phyloP scores from a whole-genome alignment of 2,329 filamentous ascomycete genomes.

The Aspergillus spinulosporus region DNA sequence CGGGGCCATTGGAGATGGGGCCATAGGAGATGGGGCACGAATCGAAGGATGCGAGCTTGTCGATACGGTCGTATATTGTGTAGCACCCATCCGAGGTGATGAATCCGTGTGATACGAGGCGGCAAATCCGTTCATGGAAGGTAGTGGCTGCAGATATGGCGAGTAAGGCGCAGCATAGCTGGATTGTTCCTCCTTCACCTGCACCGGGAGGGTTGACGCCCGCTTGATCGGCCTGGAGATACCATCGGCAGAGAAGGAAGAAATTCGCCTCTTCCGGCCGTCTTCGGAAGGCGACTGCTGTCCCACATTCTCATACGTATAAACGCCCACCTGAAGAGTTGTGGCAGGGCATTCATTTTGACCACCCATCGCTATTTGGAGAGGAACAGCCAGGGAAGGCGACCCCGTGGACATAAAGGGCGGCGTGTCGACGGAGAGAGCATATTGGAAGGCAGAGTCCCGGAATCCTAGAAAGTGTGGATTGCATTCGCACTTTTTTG shows the following conservation, averaged over 20 bases:
- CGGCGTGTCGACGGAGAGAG: conserved; percentile 71
- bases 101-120: conserved; percentile 38
- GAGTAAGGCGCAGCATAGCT: conserved; percentile 54
- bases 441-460: conserved; percentile 67
- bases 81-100: conserved; percentile 44
- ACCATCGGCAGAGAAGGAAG: conserved; percentile 50
- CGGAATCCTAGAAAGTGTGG: conserved; percentile 61
- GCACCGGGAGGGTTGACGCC: conserved; percentile 48
- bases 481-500: conserved; percentile 68
- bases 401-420: conserved; percentile 59
- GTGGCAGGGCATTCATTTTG: conserved; percentile 53
- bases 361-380: conserved; percentile 62
- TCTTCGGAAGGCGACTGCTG: conserved; percentile 43
- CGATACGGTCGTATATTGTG: conserved; percentile 45
- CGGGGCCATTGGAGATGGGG: conserved; percentile 52
- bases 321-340: conserved; percentile 59
- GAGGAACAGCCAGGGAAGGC: conserved; percentile 56
- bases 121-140: conserved; percentile 42
- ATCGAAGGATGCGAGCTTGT: conserved; percentile 45
- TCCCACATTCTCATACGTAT: conserved; percentile 58
- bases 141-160: conserved; percentile 53
- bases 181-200: conserved; percentile 53
- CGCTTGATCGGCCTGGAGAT: conserved; percentile 52
- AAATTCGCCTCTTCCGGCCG: conserved; percentile 60
- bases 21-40: conserved; percentile 52